Conservation (phyloP, 192 early-diverging fungal genomes). For the Pilobolus umbonatus region DNA sequence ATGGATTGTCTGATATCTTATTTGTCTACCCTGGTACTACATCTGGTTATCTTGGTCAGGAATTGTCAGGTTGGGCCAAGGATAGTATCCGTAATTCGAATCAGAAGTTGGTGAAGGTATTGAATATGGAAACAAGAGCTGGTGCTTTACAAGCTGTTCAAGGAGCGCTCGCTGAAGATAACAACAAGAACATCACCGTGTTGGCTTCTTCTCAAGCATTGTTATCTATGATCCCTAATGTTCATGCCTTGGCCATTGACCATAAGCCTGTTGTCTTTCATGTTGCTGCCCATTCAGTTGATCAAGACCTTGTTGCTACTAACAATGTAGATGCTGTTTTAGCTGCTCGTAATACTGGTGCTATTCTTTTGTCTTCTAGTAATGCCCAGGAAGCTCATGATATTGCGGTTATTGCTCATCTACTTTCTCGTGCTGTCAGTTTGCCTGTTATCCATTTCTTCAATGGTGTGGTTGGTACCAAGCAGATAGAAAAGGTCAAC, state of each 20-base stretch:
- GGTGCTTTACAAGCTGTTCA: constrained; percentile 77
- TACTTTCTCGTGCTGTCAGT: constrained; percentile 55
- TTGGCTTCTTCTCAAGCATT: constrained; percentile 73
- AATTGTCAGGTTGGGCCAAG: constrained; percentile 60
- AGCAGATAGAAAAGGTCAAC: constrained; percentile 46
- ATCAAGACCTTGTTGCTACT: constrained; percentile 51
- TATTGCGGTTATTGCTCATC: constrained; percentile 77
- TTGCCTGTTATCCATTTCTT: constrained; percentile 80
- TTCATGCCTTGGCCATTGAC: constrained; percentile 64
- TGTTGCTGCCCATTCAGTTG: constrained; percentile 66
- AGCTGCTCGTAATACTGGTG: constrained; percentile 73
- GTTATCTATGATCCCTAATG: constrained; percentile 75
- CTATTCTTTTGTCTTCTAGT: constrained; percentile 68
- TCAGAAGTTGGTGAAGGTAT: constrained; percentile 62
- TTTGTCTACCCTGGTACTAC: constrained; percentile 80
- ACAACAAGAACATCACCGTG: constrained; percentile 41
- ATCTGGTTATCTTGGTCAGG: constrained; percentile 58
- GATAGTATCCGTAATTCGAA: constrained; percentile 62
- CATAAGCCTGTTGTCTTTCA: constrained; percentile 74
- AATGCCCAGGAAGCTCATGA: constrained; percentile 88
- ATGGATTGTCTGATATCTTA: constrained; percentile 71
- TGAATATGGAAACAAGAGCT: constrained; percentile 70
- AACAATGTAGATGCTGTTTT: constrained; percentile 69
- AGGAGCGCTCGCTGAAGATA: constrained; percentile 59
- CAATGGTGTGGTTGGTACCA: constrained; percentile 61